These are phyloP conservation scores for Jimgerdemannia lactiflua DNA, from an alignment of 192 early-diverging fungal genomes.

Conservation along the genomic window DNA sequence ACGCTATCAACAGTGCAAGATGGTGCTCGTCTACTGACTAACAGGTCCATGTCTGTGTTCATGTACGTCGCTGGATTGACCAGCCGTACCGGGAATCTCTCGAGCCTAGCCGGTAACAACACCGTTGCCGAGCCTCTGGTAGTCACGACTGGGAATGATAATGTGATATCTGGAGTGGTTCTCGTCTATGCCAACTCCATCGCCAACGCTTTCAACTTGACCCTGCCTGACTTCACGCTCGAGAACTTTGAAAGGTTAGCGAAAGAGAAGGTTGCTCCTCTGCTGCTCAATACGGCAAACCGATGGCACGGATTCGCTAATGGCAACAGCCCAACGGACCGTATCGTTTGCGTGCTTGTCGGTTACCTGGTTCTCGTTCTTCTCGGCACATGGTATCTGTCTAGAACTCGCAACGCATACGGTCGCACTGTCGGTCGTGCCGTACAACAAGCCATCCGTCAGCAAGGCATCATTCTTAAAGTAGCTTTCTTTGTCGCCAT, in stretches of 20 bases:
- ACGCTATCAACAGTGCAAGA: background rate
- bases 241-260: background rate
- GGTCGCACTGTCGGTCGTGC: slow-evolving; percentile 38
- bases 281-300: background rate
- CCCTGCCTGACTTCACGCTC: background rate
- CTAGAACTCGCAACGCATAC: slow-evolving; percentile 29
- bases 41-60: background rate
- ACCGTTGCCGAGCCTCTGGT: background rate
- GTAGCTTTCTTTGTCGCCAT: slow-evolving; percentile 84
- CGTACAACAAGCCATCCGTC: slow-evolving; percentile 39
- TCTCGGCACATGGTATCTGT: slow-evolving; percentile 47
- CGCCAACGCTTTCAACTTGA: background rate
- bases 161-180: background rate
- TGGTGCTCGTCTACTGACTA: background rate
- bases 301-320: slow-evolving; percentile 45
- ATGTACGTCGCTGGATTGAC: background rate
- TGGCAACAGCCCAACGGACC: slow-evolving; percentile 51
- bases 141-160: background rate
- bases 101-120: background rate
- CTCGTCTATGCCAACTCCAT: background rate
- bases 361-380: slow-evolving; percentile 59
- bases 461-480: slow-evolving; percentile 60
- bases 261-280: slow-evolving; percentile 4
- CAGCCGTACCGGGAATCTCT: background rate
- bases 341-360: slow-evolving; percentile 49